Evolutionary conservation across 2,329 filamentous ascomycete species (phyloP), one percentile per base, ranked within the genome.

Genomic region (Xylogone sp.): DNA sequence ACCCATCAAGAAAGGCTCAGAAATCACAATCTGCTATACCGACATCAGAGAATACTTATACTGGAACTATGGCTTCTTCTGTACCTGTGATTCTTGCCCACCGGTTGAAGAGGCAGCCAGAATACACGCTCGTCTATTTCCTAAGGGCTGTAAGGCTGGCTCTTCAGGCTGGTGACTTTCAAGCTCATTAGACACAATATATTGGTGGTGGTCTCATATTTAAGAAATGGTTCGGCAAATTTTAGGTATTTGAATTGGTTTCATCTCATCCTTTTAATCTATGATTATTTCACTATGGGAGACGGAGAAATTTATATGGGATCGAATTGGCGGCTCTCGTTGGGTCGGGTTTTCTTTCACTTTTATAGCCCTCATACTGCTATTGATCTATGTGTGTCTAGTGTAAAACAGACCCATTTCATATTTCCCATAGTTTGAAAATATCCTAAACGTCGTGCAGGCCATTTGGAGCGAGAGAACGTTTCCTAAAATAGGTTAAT

Each of bases 11-110:
- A 65, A 67, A 0, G 79, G 77, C 0, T 61, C 72, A 7, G 80
- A 83, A 62, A 62, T 83, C 2, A 76, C 72, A 0, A 78, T 83
- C 21, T 71, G 68, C 1, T 83, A 83, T 50, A 73, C 72, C 1
- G 44, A n/a, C 1, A 63, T 63, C 1, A 71, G 75, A 0, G 46
- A 53, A 1, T 56, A 66, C 3, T 64, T 83, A 0, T 72, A 70
- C 22, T 50, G 60, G 6, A 68, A 69, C 9, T 83, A 76, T 56
- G 80, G 80, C 0, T 83, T 83, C 52, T 62, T 69, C 2, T 83
- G 80, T 59, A 55, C 63, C 3, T 83, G 80, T 49, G 75, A 75
- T 10, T 68, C 64, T 2, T 83, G 80, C 51, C 53, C 55, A 3
- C 27, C 34, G 34, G 34, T 39, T 16, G 12, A 18, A 39, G 34